Base-by-base conservation (phyloP, 1,284 basidiomycete species). In the Meripilus lineatus region DNA sequence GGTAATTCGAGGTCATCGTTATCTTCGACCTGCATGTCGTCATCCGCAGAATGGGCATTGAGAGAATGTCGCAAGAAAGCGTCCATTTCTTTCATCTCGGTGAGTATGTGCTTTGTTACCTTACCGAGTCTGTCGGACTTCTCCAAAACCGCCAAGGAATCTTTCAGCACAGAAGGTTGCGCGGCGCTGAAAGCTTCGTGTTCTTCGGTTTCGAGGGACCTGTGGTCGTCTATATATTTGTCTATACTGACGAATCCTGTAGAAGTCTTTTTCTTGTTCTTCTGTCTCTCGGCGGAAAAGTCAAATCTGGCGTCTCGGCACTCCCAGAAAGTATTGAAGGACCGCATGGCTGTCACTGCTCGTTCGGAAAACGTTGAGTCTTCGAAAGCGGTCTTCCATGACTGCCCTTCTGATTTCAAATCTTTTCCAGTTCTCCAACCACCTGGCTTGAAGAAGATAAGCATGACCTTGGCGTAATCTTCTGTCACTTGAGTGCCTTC, bases 301-400 rank as follows among this genome's bases (percentile, higher is more conserved):
- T 59, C 55, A 46, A 58, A 51, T 33, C 55, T 32, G 15, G 55
- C 53, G 50, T 58, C 55, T 21, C 47, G 38, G 30, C 55, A 58
- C 41, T 58, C 55, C 48, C 58, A 56, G n/a, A 37, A 36, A 3
- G 58, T 40, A 33, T 59, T 34, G 26, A 57, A 53, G 30, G 44
- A 46, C 6, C 48, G 47, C 46, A 57, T 53, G 1, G 51, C 18
- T 10, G 52, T 36, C 17, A 7, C 4, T 20, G 52, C 41, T 13
- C 49, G 13, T 17, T 32, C 13, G n/a, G 44, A 47, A 41, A 58
- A 56, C 26, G 1, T 6, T 44, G 48, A 33, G 6, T 0, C 5
- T 13, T 24, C 23, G 34, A 56, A 58, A 14, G 23, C 32, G 18
- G 43, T 38, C 38, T 50, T 38, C 57, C 55, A 56, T 3, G 26